Percentiles rank a stretch among this genome's conserved stretches.
These are phyloP conservation scores for Monosporascus sp. DNA, from an alignment of 2,329 filamentous ascomycete genomes.

Conservation along the genomic window DNA sequence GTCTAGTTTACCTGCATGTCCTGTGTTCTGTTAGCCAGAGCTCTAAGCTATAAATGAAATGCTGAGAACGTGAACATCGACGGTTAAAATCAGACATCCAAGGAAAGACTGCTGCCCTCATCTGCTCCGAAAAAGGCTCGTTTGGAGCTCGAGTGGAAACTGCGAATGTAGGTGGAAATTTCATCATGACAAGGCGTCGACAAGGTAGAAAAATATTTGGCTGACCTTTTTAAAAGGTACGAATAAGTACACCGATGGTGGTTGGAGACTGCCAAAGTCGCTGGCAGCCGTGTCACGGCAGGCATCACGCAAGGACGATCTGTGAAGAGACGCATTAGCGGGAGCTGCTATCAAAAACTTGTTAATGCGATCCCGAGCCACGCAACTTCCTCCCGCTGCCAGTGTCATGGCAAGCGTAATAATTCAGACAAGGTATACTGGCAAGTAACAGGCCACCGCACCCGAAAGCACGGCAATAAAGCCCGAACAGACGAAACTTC, in stretches of 20 bases:
- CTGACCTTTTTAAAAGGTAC: slow-evolving; percentile 10
- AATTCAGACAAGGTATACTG: slow-evolving; percentile 79
- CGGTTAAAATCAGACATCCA: slow-evolving; percentile 64
- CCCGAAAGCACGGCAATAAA: slow-evolving; percentile 39
- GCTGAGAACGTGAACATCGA: neutral
- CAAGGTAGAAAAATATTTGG: slow-evolving; percentile 1
- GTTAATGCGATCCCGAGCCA: no score
- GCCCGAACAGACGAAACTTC: slow-evolving; percentile 65
- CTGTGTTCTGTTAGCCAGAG: neutral
- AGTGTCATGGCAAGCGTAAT: slow-evolving; percentile 1
- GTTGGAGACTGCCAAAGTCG: no score
- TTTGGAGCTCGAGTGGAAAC: slow-evolving; percentile 74
- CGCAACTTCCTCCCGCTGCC: no score
- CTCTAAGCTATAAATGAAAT: neutral
- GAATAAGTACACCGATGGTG: no score
- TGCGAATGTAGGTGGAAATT: slow-evolving; percentile 75
- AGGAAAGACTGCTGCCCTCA: slow-evolving; percentile 67
- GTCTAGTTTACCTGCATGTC: neutral
- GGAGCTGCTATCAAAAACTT: no score
- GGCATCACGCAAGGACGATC: no score
- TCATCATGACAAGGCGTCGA: slow-evolving; percentile 52
- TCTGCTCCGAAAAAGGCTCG: slow-evolving; percentile 63
- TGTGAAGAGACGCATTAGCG: no score
- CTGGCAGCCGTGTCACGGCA: no score
- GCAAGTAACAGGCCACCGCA: slow-evolving; percentile 73